Percentiles rank a stretch among this genome's conserved stretches.
phyloP scores from a whole-genome alignment of 1,284 basidiomycete species.

The Anthracocystis walkeri region DNA sequence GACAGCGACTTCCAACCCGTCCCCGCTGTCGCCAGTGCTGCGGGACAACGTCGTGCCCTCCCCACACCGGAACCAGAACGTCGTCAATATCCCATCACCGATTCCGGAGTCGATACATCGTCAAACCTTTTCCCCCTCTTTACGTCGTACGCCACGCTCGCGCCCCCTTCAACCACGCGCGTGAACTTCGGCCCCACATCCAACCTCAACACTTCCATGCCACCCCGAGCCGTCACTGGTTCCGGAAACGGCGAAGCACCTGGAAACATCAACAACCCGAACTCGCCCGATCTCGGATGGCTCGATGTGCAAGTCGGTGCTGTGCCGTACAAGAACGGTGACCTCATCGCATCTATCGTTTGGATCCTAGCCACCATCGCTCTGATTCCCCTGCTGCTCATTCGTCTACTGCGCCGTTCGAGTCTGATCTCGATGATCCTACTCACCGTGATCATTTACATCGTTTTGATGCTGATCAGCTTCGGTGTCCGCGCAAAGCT shows the following conservation, averaged over 20 bases:
- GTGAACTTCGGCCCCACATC: conserved; percentile 44
- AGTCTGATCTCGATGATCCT: conserved; percentile 55
- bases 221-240: conserved; percentile 16
- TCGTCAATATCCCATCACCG: conserved; percentile 18
- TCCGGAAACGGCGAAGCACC: conserved; percentile 51
- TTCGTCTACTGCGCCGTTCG: conserved; percentile 44
- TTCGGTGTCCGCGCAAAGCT: conserved; percentile 51
- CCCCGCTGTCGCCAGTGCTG: conserved; percentile 1
- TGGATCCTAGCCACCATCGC: conserved; percentile 52
- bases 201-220: conserved; percentile 36
- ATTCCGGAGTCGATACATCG: not conserved
- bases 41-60: not conserved
- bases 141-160: conserved; percentile 35
- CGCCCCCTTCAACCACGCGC: conserved; percentile 22
- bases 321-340: conserved; percentile 57
- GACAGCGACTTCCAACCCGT: conserved; percentile 15
- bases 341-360: conserved; percentile 50
- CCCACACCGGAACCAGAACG: conserved; percentile 24
- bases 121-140: conserved; percentile 48
- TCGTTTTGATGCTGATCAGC: conserved; percentile 39
- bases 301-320: conserved; percentile 51
- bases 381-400: conserved; percentile 51
- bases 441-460: conserved; percentile 46
- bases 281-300: conserved; percentile 55
- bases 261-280: conserved; percentile 50